Evolutionary conservation across 2,329 filamentous ascomycete species (phyloP).

Genomic region (Fusarium odoratissimum): DNA sequence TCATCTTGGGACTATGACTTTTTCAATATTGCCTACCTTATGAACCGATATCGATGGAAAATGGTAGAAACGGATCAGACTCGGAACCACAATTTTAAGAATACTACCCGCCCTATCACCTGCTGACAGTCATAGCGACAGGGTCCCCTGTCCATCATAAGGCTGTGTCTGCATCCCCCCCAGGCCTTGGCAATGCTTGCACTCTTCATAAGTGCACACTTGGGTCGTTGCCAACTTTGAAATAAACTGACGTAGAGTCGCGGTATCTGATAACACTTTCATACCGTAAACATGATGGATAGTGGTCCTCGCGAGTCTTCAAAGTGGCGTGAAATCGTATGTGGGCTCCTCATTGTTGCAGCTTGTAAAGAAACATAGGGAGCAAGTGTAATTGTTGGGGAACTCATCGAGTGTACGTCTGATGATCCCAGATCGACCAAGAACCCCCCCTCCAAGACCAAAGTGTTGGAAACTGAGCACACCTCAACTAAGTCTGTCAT

Average conservation of each 20-base stretch:
- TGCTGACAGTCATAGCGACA: constrained; percentile 35
- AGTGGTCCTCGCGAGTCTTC: not conserved
- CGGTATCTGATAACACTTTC: not conserved
- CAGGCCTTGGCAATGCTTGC: constrained; percentile 38
- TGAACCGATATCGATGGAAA: not conserved
- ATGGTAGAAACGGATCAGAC: constrained; percentile 1
- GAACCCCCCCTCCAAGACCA: constrained; percentile 38
- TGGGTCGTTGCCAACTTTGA: constrained; percentile 11
- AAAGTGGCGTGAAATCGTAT: not conserved
- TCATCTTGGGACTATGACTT: not conserved
- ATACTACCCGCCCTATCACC: not conserved
- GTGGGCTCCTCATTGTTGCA: not conserved
- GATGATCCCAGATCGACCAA: constrained; percentile 31
- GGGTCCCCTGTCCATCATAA: constrained; percentile 37
- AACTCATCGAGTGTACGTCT: constrained; percentile 9
- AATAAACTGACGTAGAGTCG: constrained; percentile 1
- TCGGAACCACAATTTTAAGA: constrained; percentile 12
- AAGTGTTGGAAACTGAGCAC: constrained; percentile 36
- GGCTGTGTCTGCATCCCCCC: constrained; percentile 39
- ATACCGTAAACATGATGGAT: not conserved
- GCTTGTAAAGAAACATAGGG: not conserved
- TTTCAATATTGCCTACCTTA: not conserved
- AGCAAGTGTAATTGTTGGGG: not conserved
- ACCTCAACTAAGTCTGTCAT: constrained; percentile 26
- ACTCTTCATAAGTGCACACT: constrained; percentile 7